A percentile compares a stretch with the other conserved stretches of the same genome.
Evolutionary conservation across 2,329 filamentous ascomycete genomes (phyloP).

Genomic region (Parastagonospora avenae): DNA sequence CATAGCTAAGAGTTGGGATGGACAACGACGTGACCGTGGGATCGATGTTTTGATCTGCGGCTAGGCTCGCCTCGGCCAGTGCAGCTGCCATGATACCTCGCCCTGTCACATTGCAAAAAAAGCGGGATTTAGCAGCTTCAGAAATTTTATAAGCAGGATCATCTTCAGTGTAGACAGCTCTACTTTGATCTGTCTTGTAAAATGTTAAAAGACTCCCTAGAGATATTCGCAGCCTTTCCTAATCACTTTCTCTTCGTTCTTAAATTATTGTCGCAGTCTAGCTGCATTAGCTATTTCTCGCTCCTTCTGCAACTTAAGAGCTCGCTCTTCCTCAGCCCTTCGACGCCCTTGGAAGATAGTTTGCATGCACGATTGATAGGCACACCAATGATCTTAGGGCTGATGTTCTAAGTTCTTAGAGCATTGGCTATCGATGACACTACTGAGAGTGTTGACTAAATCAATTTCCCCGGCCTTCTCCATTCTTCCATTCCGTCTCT

Average conservation of each 20-base stretch:
- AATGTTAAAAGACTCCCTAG: too few relatives aligned
- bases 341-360: too few relatives aligned
- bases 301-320: too few relatives aligned
- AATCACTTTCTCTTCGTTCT: too few relatives aligned
- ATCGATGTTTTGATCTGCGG: background rate
- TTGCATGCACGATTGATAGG: too few relatives aligned
- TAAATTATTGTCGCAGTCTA: too few relatives aligned
- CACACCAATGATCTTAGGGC: too few relatives aligned
- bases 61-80: conserved; percentile 3
- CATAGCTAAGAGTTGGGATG: background rate
- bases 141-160: background rate
- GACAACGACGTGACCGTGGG: background rate
- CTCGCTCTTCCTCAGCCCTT: too few relatives aligned
- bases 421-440: conserved; percentile 3
- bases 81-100: background rate
- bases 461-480: conserved; percentile 17
- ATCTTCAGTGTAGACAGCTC: background rate
- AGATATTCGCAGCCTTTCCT: too few relatives aligned
- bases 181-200: too few relatives aligned
- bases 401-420: background rate
- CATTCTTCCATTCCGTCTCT: conserved; percentile 6
- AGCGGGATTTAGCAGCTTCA: background rate
- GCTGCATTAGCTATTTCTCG: too few relatives aligned
- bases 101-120: background rate
- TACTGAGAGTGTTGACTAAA: conserved; percentile 18